Percentiles rank a stretch among this genome's conserved stretches.
phyloP scores from a whole-genome alignment of 2,329 filamentous ascomycete species.

The Scedosporium apiospermum region DNA sequence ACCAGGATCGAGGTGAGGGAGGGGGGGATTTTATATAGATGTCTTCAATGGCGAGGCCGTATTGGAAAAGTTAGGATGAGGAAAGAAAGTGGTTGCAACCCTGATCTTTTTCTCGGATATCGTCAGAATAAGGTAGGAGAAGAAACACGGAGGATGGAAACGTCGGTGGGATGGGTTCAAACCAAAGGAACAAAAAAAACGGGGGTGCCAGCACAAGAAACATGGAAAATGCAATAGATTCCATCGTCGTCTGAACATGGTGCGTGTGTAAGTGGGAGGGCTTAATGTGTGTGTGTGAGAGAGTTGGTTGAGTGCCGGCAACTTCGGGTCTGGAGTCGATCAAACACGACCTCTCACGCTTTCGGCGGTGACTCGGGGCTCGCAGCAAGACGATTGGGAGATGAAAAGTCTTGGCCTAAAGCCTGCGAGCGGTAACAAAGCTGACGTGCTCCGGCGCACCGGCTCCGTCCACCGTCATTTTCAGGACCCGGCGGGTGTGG shows the following conservation, averaged over 20 bases:
- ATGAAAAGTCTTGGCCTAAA: not conserved
- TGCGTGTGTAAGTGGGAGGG: no score
- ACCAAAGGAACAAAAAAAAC: not conserved
- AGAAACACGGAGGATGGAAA: not conserved
- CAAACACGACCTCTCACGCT: constrained; percentile 3
- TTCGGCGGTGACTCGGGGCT: not conserved
- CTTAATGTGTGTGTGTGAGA: no score
- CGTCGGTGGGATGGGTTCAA: not conserved
- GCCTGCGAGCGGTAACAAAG: not conserved
- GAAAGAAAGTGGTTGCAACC: not conserved
- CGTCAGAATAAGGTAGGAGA: not conserved
- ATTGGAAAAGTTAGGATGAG: not conserved
- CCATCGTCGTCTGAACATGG: not conserved
- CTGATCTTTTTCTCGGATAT: no score
- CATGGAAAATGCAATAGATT: not conserved
- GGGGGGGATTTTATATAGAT: not conserved
- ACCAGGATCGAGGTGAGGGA: not conserved
- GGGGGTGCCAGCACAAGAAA: not conserved
- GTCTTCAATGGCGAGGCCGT: not conserved
- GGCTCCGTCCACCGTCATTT: not conserved
- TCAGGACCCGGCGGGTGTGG: not conserved
- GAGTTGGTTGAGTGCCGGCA: not conserved
- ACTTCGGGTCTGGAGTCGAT: not conserved
- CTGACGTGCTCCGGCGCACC: not conserved
- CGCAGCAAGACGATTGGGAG: no score